Evolutionary conservation across 441 rosid species (phyloP).

Genomic region (Corymbia calophylla): DNA sequence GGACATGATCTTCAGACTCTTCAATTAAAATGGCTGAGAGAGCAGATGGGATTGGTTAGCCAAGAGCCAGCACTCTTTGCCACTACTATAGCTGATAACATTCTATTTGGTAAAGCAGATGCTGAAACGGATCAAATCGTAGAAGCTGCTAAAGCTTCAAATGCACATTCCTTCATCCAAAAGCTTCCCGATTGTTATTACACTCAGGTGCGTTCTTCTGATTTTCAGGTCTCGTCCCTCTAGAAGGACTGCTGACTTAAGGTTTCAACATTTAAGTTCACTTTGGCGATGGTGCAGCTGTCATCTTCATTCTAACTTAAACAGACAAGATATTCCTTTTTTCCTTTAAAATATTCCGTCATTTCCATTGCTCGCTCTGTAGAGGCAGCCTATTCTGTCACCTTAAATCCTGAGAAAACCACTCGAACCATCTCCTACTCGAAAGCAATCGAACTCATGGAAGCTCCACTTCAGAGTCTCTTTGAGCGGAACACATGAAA

Average conservation of each 20-base stretch:
- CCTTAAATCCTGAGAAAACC: neutral
- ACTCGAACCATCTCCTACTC: neutral
- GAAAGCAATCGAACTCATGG: neutral
- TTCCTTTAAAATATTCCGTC: neutral
- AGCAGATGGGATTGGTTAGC: slow-evolving; percentile 78
- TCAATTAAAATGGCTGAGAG: slow-evolving; percentile 65
- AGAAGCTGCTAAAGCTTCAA: slow-evolving; percentile 69
- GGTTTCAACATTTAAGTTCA: neutral
- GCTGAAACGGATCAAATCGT: slow-evolving; percentile 38
- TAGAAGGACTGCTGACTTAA: neutral
- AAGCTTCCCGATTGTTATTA: slow-evolving; percentile 55
- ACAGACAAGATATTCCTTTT: neutral
- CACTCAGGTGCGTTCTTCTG: slow-evolving; percentile 46
- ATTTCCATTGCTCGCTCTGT: neutral
- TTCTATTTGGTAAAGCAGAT: slow-evolving; percentile 58
- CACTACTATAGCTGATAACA: slow-evolving; percentile 52
- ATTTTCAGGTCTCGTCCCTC: neutral
- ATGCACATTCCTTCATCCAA: slow-evolving; percentile 67
- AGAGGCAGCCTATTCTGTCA: neutral
- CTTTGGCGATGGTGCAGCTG: neutral
- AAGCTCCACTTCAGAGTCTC: neutral
- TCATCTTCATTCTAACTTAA: neutral
- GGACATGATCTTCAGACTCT: slow-evolving; percentile 52
- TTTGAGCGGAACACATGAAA: neutral
- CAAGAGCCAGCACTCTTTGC: slow-evolving; percentile 88